Percentiles rank a stretch among this genome's conserved stretches.
These are phyloP conservation scores for Cladosporium sp. DNA, from an alignment of 2,329 filamentous ascomycete species.

Conservation along the genomic window DNA sequence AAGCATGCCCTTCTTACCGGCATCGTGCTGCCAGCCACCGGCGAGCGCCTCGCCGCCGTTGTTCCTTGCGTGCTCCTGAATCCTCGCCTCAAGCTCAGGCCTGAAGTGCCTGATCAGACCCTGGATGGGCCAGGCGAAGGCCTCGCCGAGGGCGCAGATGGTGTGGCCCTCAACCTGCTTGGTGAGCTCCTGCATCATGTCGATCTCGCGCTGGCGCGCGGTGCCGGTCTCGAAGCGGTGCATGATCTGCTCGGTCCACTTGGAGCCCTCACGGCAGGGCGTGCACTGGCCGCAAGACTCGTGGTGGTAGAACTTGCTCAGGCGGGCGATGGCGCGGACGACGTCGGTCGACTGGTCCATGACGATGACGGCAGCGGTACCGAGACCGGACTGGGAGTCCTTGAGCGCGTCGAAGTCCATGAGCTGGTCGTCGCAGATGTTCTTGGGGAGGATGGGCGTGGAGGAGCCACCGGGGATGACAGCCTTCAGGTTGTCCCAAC, in stretches of 20 bases:
- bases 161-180: constrained; percentile 99
- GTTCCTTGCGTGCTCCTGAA: constrained; percentile 70
- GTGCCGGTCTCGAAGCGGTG: constrained; percentile 86
- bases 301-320: constrained; percentile 97
- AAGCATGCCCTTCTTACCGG: constrained; percentile 71
- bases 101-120: constrained; percentile 97
- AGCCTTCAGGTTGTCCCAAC: constrained; percentile 95
- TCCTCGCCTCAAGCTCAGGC: constrained; percentile 86
- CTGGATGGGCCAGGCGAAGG: constrained; percentile 97
- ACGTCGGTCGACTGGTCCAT: constrained; percentile 99
- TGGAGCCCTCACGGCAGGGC: constrained; percentile 96
- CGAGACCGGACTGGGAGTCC: constrained; percentile 94
- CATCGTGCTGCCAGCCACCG: constrained; percentile 78
- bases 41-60: constrained; percentile 69
- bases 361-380: constrained; percentile 95
- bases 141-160: constrained; percentile 95
- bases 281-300: constrained; percentile 98
- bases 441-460: constrained; percentile 88
- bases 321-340: constrained; percentile 83
- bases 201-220: constrained; percentile 85
- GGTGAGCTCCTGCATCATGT: constrained; percentile 98
- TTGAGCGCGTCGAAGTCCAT: constrained; percentile 99
- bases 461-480: constrained; percentile 95
- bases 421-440: constrained; percentile 84
- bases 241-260: constrained; percentile 99